phyloP scores from a whole-genome alignment of 2,329 filamentous ascomycete genomes.

The Paracamarosporium sp. region DNA sequence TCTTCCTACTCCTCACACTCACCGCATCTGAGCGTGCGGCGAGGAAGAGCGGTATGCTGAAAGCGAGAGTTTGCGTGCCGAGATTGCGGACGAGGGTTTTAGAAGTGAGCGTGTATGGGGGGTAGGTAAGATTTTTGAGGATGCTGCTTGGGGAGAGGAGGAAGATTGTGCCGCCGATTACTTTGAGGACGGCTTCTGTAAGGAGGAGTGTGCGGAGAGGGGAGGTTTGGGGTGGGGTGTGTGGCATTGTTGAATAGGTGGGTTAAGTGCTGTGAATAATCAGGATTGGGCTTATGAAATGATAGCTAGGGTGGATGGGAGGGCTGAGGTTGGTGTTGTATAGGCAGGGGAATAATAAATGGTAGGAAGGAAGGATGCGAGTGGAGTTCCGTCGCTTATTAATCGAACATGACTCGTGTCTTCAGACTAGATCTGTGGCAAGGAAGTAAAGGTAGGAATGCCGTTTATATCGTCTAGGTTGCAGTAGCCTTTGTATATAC shows the following conservation, averaged over 20 bases:
- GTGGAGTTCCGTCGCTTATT: not conserved
- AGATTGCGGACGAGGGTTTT: constrained; percentile 15
- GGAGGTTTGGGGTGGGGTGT: not conserved
- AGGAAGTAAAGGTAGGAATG: not conserved
- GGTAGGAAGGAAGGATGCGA: not conserved
- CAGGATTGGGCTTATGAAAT: too few relatives aligned
- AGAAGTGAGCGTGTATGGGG: constrained; percentile 11
- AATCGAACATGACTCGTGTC: not conserved
- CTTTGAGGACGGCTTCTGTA: constrained; percentile 22
- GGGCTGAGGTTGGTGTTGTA: too few relatives aligned
- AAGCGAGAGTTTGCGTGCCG: constrained; percentile 26
- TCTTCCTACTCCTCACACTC: constrained; percentile 8
- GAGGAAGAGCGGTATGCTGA: constrained; percentile 26
- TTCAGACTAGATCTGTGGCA: not conserved
- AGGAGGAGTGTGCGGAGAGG: constrained; percentile 22
- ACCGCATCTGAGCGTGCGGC: constrained; percentile 9
- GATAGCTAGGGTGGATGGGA: too few relatives aligned
- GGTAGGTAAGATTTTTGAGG: constrained; percentile 11
- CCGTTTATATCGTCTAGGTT: not conserved
- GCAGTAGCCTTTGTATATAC: not conserved
- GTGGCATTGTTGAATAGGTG: too few relatives aligned
- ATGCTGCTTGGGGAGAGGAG: constrained; percentile 18
- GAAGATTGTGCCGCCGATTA: constrained; percentile 20
- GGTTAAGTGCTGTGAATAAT: too few relatives aligned
- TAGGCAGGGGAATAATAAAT: not conserved